Percentiles rank a stretch among this genome's conserved stretches.
Conservation (phyloP, 2,329 filamentous ascomycete species). For the Phoma sp. region DNA sequence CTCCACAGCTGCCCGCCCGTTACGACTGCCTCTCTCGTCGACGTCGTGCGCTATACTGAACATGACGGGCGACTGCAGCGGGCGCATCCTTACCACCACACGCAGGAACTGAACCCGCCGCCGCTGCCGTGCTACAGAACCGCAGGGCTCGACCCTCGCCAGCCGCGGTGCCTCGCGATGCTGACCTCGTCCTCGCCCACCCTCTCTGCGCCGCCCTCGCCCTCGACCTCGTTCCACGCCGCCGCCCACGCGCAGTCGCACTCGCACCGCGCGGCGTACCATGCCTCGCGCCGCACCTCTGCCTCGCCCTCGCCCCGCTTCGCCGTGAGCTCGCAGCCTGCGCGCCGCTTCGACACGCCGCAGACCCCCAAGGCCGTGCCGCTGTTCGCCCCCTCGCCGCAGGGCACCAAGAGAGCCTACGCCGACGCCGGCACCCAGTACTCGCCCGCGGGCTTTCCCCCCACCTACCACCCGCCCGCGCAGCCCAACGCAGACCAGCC, state of each 20-base stretch:
- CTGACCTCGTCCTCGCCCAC: slow-evolving; percentile 47
- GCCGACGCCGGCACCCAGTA: slow-evolving; percentile 63
- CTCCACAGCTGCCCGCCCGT: slow-evolving; percentile 6
- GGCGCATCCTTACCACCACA: slow-evolving; percentile 18
- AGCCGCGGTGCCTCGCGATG: slow-evolving; percentile 26
- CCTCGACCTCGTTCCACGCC: slow-evolving; percentile 44
- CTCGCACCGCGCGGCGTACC: slow-evolving; percentile 12
- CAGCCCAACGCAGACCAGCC: slow-evolving; percentile 13
- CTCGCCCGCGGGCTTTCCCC: slow-evolving; percentile 57
- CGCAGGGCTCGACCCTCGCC: not conserved
- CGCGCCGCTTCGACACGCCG: slow-evolving; percentile 40
- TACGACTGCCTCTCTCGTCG: slow-evolving; percentile 20
- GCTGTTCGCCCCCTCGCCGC: slow-evolving; percentile 40
- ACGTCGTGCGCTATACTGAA: slow-evolving; percentile 11
- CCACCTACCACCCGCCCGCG: slow-evolving; percentile 47
- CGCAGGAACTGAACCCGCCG: slow-evolving; percentile 2
- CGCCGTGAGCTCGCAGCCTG: slow-evolving; percentile 37
- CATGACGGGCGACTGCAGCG: slow-evolving; percentile 28
- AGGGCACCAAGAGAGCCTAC: slow-evolving; percentile 46
- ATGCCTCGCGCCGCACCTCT: slow-evolving; percentile 37
- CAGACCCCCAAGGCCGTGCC: slow-evolving; percentile 32
- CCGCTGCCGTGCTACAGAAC: not conserved
- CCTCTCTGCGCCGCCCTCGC: slow-evolving; percentile 48
- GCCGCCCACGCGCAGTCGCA: slow-evolving; percentile 19
- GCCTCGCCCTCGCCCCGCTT: slow-evolving; percentile 46